Base-by-base conservation (phyloP, 768 basidiomycete genomes). In the Boletus tomentosulus region DNA sequence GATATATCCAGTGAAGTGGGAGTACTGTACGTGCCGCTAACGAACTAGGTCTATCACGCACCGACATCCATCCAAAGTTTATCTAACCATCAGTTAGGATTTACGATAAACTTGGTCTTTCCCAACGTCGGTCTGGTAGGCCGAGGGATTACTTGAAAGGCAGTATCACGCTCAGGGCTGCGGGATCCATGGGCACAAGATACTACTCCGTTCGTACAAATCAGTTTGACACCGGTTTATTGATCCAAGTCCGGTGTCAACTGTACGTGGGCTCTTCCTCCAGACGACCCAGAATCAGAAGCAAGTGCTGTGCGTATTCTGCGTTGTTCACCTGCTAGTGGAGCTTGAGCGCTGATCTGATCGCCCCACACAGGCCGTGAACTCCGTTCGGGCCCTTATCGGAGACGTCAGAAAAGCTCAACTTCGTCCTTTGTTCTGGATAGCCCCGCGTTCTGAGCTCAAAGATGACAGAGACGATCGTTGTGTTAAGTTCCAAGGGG, bases 371-470 rank as follows among this genome's bases (percentile, higher is more conserved):
- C 28, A 61, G 65, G 54, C 60, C 16, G 60, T 62, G 39, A 62
- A 62, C 50, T 13, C 37, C 22, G 39, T 27, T 33, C 41, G 44
- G 24, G 22, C 41, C 27, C 16, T 35, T 15, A 6, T 28, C 0
- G 15, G 25, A 16, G 24, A 30, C n/a, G 24, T 27, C 25, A 25
- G 33, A 34, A 43, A 39, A 54, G 6, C 42, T 39, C 30, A n/a
- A 30, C 44, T 34, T 37, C 19, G 10, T 13, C 1, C 31, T 25
- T 13, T 22, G 16, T 33, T 46, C 15, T 64, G 86, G 85, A 65
- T 84, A 22, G 83, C 78, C 0, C 66, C 76, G 4, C 71, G 78
- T 15, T 85, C 88, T 49, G 86, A 85, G 15, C 74, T 87, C 15
- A 56, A 80, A 12, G 84, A 87, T 48, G 66, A 73, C 4, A 74